Conservation (phyloP, 257 asterid genomes). For the Schizonepeta tenuifolia region DNA sequence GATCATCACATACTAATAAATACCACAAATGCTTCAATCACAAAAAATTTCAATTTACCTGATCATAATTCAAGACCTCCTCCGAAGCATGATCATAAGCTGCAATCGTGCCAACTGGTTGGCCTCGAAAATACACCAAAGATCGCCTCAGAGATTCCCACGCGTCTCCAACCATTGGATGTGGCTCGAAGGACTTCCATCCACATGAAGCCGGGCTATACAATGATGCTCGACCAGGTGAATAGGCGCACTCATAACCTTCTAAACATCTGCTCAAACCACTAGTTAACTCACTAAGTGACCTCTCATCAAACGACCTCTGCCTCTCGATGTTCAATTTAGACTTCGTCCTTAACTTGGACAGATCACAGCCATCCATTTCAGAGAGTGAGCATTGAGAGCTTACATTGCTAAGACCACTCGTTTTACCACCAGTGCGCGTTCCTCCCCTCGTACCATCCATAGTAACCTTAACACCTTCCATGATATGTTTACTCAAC, state of each 20-base stretch:
- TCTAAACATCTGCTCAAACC: constrained; percentile 62
- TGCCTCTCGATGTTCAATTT: constrained; percentile 66
- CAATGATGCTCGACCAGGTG: constrained; percentile 67
- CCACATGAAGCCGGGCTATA: constrained; percentile 64
- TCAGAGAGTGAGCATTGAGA: constrained; percentile 70
- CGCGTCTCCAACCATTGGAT: constrained; percentile 83
- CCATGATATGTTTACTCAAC: constrained; percentile 33
- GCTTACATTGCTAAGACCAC: constrained; percentile 57
- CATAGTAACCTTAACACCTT: constrained; percentile 29
- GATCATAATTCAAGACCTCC: constrained; percentile 85
- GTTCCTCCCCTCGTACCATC: constrained; percentile 37
- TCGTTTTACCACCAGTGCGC: constrained; percentile 42
- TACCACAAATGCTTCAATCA: background rate
- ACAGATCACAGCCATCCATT: constrained; percentile 63
- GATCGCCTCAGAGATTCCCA: constrained; percentile 83
- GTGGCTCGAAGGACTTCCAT: constrained; percentile 76
- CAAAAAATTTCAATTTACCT: constrained; percentile 42
- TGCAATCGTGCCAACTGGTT: constrained; percentile 88
- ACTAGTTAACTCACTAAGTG: constrained; percentile 69
- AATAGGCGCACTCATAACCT: constrained; percentile 51
- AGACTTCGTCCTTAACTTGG: constrained; percentile 68
- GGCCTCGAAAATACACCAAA: constrained; percentile 65
- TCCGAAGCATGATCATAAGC: constrained; percentile 84
- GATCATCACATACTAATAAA: background rate
- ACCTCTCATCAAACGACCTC: constrained; percentile 79